Evolutionary conservation across 352 stramenopile species (phyloP).

Genomic region (Globisporangium viniferum): DNA sequence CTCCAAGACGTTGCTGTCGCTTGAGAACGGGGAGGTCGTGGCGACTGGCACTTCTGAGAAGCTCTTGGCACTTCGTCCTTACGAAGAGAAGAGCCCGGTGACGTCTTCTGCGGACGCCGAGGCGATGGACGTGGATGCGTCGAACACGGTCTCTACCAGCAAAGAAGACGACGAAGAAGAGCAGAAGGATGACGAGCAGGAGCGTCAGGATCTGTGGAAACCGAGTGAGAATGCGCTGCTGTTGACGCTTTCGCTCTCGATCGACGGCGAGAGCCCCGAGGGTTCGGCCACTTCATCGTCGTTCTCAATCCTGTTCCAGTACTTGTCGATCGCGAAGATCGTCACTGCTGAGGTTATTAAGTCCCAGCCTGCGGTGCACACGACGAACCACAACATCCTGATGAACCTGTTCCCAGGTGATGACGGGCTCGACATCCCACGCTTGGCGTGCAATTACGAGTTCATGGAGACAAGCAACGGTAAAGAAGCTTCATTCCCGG

Average conservation of each 20-base stretch:
- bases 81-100: constrained; percentile 20
- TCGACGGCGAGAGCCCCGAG: constrained; percentile 34
- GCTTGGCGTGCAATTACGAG: constrained; percentile 44
- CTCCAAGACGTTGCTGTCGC: constrained; percentile 4
- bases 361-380: not conserved
- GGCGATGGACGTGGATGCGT: constrained; percentile 30
- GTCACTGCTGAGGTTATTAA: constrained; percentile 54
- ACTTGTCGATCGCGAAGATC: constrained; percentile 47
- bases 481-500: constrained; percentile 46
- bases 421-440: constrained; percentile 41
- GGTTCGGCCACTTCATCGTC: constrained; percentile 23
- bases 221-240: constrained; percentile 50
- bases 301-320: constrained; percentile 65
- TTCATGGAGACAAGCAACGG: constrained; percentile 26
- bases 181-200: not conserved
- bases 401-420: constrained; percentile 68
- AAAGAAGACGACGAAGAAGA: constrained; percentile 14
- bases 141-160: constrained; percentile 6
- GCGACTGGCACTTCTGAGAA: constrained; percentile 38
- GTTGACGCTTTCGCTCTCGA: constrained; percentile 38
- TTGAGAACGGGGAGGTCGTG: constrained; percentile 42
- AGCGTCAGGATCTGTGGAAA: constrained; percentile 41
- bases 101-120: constrained; percentile 1
- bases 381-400: constrained; percentile 26
- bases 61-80: constrained; percentile 38